Conservation (phyloP, 2,329 filamentous ascomycete genomes). For the Sporothrix variecibatus region DNA sequence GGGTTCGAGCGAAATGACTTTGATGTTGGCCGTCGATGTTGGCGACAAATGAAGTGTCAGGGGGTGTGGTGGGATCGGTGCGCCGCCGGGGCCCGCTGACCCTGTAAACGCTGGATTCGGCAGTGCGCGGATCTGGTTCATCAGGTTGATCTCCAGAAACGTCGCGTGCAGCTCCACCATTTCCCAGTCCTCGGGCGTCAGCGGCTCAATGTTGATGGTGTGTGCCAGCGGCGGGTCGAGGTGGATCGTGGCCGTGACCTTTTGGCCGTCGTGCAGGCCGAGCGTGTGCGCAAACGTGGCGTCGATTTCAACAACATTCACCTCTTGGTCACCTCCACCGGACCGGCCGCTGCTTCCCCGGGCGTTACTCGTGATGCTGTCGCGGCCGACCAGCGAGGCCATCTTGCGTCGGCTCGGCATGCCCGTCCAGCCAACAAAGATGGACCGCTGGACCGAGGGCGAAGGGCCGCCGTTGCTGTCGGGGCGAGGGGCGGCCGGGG, state of each 20-base stretch:
- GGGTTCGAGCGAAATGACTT: constrained; percentile 80
- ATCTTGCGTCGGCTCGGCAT: constrained; percentile 90
- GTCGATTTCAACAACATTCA: constrained; percentile 81
- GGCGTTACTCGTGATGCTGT: constrained; percentile 41
- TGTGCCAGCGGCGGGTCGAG: constrained; percentile 88
- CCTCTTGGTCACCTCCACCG: constrained; percentile 64
- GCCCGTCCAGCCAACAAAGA: constrained; percentile 95
- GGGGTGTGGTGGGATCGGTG: constrained; percentile 61
- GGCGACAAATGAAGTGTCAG: constrained; percentile 91
- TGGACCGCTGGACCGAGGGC: constrained; percentile 54
- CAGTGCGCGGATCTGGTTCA: constrained; percentile 88
- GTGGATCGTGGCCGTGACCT: constrained; percentile 71
- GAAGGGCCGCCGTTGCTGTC: constrained; percentile 41
- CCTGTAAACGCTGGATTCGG: constrained; percentile 73
- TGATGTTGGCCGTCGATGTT: constrained; percentile 91
- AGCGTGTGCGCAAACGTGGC: constrained; percentile 77
- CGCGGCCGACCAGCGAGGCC: constrained; percentile 70
- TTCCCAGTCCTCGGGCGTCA: constrained; percentile 97
- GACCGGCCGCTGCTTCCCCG: constrained; percentile 40
- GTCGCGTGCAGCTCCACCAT: constrained; percentile 97
- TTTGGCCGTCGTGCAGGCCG: constrained; percentile 78
- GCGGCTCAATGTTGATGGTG: constrained; percentile 93
- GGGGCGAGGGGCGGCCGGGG: constrained; percentile 52
- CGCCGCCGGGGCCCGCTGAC: constrained; percentile 49
- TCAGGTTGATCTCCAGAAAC: constrained; percentile 90